Evolutionary conservation across 768 basidiomycete species (phyloP).

Genomic region (Lactarius hatsudake): DNA sequence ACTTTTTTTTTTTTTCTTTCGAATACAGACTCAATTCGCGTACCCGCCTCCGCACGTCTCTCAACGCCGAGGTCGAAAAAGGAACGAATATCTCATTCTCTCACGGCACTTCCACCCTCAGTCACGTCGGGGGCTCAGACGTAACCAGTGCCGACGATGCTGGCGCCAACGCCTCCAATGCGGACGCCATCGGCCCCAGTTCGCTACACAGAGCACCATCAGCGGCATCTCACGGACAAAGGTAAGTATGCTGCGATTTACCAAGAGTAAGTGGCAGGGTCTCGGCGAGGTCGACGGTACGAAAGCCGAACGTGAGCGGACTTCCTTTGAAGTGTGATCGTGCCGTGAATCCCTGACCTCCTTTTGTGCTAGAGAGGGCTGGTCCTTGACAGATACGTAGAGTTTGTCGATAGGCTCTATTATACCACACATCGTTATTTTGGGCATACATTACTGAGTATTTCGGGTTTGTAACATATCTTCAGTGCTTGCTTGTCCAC

Average conservation of each 20-base stretch:
- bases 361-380: neutral
- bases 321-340: neutral
- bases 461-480: neutral
- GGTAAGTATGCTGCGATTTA: neutral
- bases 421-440: neutral
- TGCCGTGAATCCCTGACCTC: neutral
- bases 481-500: too few species aligned
- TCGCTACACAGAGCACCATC: neutral
- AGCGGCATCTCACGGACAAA: neutral
- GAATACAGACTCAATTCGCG: conserved; percentile 9
- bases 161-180: neutral
- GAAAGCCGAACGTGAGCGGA: neutral
- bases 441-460: too few species aligned
- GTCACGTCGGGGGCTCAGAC: neutral
- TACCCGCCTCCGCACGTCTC: conserved; percentile 2
- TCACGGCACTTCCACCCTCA: neutral
- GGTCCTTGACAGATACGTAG: neutral
- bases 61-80: neutral
- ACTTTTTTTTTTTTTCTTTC: too few species aligned
- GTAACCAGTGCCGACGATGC: neutral
- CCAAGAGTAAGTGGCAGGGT: neutral
- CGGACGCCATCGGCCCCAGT: neutral
- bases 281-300: neutral
- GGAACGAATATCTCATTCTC: neutral
- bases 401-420: neutral